These are phyloP conservation scores for Fusarium sp. DNA, from an alignment of 2,329 filamentous ascomycete genomes.

Conservation along the genomic window DNA sequence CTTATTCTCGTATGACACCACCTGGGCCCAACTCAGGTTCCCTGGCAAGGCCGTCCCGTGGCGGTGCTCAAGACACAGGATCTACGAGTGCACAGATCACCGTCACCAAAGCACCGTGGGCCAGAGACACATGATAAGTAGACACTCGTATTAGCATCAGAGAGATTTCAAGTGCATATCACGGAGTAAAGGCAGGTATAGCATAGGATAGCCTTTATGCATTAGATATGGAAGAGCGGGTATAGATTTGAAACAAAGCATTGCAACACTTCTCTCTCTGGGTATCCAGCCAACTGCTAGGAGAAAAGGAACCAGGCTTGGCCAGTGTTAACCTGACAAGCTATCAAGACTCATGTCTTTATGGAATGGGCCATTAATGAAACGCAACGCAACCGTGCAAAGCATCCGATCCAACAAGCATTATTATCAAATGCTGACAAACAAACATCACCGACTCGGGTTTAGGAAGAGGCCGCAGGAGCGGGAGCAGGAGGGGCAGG, in stretches of 20 bases:
- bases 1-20: constrained; percentile 53
- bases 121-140: constrained; percentile 46
- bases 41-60: constrained; percentile 39
- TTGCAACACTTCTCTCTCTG: constrained; percentile 43
- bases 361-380: constrained; percentile 7
- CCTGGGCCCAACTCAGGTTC: constrained; percentile 46
- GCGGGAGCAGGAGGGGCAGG: constrained; percentile 35
- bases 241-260: constrained; percentile 49
- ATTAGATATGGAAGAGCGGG: constrained; percentile 46
- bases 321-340: constrained; percentile 9
- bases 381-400: neutral
- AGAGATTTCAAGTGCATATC: neutral
- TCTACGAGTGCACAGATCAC: constrained; percentile 54
- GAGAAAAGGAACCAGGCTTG: constrained; percentile 37
- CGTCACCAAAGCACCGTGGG: constrained; percentile 61
- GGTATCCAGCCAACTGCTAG: constrained; percentile 50
- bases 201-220: constrained; percentile 24
- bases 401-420: constrained; percentile 10
- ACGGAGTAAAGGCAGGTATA: constrained; percentile 9
- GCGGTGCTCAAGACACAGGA: constrained; percentile 36
- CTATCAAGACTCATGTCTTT: constrained; percentile 8
- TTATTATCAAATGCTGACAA: constrained; percentile 5
- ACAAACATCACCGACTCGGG: neutral
- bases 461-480: constrained; percentile 41
- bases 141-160: neutral